A percentile compares a stretch with the other conserved stretches of the same genome.
Conservation (phyloP, 2,329 filamentous ascomycete species). For the Phoma herbarum region DNA sequence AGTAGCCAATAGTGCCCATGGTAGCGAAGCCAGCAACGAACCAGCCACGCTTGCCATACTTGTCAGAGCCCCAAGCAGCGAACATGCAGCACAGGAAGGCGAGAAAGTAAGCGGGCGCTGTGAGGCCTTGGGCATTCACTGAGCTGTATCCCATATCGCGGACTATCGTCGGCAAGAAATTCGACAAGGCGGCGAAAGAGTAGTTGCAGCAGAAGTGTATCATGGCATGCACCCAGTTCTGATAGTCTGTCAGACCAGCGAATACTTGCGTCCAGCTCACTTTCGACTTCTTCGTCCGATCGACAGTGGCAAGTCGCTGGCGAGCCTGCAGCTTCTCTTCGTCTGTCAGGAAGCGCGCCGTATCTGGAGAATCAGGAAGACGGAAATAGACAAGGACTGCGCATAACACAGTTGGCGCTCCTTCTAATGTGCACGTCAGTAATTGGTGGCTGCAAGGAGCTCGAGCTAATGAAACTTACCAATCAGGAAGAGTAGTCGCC, state of each 20-base stretch:
- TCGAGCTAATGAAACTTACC: not conserved
- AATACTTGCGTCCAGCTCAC: not conserved
- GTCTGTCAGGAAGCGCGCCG: not conserved
- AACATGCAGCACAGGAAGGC: not conserved
- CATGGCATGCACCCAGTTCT: not conserved
- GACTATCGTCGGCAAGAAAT: not conserved
- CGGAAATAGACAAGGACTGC: not conserved
- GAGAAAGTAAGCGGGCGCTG: not conserved
- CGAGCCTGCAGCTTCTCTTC: not conserved
- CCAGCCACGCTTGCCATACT: not conserved
- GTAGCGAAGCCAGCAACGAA: not conserved
- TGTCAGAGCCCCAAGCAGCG: not conserved
- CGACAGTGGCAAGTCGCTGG: not conserved
- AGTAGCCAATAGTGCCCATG: not conserved
- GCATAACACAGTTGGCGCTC: not conserved
- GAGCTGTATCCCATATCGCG: not conserved
- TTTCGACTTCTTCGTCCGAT: not conserved
- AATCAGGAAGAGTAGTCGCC: not conserved
- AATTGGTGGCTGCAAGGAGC: not conserved
- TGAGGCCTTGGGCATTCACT: not conserved
- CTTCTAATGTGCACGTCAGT: not conserved
- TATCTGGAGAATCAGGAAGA: not conserved
- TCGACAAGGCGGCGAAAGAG: not conserved
- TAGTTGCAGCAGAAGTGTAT: not conserved
- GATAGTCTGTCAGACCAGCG: not conserved